Conservation (phyloP, 768 basidiomycete species). For the Auricularia auricula-judae region DNA sequence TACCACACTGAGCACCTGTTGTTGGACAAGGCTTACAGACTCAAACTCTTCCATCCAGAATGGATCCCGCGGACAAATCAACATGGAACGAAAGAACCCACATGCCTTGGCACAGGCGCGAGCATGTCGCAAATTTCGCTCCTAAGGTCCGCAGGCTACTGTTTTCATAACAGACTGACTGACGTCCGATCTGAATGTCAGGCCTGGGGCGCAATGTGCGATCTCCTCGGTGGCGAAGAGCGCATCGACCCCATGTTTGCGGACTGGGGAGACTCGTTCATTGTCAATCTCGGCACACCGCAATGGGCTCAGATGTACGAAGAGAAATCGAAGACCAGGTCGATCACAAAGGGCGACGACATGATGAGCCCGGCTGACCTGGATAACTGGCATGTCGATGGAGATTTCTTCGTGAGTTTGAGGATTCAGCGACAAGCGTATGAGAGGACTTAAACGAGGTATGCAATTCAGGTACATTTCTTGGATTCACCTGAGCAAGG, state of each 20-base stretch:
- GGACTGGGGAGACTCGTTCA: slow-evolving; percentile 49
- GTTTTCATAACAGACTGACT: neutral
- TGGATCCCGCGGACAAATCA: slow-evolving; percentile 40
- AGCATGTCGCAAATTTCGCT: slow-evolving; percentile 36
- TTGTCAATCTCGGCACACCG: slow-evolving; percentile 49
- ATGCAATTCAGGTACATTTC: slow-evolving; percentile 17
- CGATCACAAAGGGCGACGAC: neutral
- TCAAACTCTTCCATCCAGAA: neutral
- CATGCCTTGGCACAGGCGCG: slow-evolving; percentile 43
- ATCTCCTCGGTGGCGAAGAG: slow-evolving; percentile 43
- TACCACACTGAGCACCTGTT: neutral
- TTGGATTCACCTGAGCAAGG: slow-evolving; percentile 59
- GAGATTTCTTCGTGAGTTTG: slow-evolving; percentile 7
- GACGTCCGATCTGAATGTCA: slow-evolving; percentile 7
- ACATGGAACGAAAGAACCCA: slow-evolving; percentile 39
- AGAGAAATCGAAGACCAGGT: neutral
- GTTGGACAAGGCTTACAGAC: too few species aligned
- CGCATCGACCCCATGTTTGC: slow-evolving; percentile 37
- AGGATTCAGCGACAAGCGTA: neutral
- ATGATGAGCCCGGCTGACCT: slow-evolving; percentile 31
- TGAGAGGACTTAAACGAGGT: too few species aligned
- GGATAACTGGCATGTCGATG: slow-evolving; percentile 45
- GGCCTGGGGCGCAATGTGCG: slow-evolving; percentile 52
- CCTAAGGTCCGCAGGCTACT: slow-evolving; percentile 29
- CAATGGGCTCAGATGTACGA: slow-evolving; percentile 14